Percentiles rank a stretch among this genome's conserved stretches.
Evolutionary conservation across 225 moss, liverwort and hornwort genomes (phyloP).

Genomic region (Ulota crispa): DNA sequence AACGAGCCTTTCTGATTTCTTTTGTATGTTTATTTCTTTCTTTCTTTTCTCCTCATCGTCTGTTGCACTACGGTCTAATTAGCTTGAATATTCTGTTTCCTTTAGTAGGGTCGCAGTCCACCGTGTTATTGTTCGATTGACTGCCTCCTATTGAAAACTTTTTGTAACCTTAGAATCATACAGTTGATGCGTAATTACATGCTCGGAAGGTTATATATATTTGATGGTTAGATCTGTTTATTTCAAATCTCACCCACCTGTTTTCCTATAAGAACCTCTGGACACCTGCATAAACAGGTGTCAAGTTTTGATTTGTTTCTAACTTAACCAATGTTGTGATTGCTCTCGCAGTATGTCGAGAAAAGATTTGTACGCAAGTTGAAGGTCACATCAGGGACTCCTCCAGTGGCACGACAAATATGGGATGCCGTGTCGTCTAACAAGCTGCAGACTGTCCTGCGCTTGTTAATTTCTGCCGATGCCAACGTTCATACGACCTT

Average conservation of each 20-base stretch:
- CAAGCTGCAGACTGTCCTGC: conserved; percentile 68
- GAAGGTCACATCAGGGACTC: conserved; percentile 39
- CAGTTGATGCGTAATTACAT: neutral
- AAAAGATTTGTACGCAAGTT: conserved; percentile 61
- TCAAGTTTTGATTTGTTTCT: neutral
- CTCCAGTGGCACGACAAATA: conserved; percentile 55
- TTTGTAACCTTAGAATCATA: neutral
- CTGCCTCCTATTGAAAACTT: neutral
- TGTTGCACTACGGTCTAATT: neutral
- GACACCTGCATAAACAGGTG: neutral
- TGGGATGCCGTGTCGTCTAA: conserved; percentile 79
- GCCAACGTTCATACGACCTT: conserved; percentile 73
- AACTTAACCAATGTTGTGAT: conserved; percentile 4
- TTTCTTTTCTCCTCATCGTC: neutral
- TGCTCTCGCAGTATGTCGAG: conserved; percentile 72
- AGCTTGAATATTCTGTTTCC: neutral
- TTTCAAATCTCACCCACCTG: neutral
- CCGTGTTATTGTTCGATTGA: neutral
- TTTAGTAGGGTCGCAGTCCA: neutral
- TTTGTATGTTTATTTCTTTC: neutral
- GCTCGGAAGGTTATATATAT: neutral
- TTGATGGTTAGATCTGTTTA: neutral
- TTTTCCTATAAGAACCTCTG: neutral
- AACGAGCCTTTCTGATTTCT: neutral
- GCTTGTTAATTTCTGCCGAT: conserved; percentile 64